Percentiles rank a stretch among this genome's conserved stretches.
Conservation (phyloP, 345 rosid genomes). For the Geranium rotundifolium region DNA sequence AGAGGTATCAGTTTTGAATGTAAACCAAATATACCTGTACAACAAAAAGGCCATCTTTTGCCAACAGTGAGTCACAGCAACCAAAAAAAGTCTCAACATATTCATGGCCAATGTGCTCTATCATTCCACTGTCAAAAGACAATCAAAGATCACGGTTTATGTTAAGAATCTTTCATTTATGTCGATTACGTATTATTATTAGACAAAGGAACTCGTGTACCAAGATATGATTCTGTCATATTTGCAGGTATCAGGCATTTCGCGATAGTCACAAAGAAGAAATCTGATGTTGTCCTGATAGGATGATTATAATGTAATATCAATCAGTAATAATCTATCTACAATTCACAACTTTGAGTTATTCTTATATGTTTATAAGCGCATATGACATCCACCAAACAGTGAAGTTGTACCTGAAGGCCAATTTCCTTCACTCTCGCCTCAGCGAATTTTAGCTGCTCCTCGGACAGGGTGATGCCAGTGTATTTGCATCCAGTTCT, state of each 20-base stretch:
- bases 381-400: no score
- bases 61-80: conserved; percentile 62
- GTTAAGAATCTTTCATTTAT: not conserved
- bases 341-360: no score
- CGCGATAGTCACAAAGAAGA: conserved; percentile 69
- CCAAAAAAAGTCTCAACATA: conserved; percentile 73
- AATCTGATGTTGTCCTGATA: conserved; percentile 51
- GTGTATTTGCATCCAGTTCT: conserved; percentile 84
- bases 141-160: conserved; percentile 3
- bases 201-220: conserved; percentile 21
- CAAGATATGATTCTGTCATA: conserved; percentile 82
- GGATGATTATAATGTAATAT: no score
- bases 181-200: not conserved
- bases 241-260: conserved; percentile 37
- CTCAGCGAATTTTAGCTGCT: conserved; percentile 67
- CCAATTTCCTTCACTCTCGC: conserved; percentile 74
- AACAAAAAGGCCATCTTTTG: conserved; percentile 65
- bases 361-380: no score
- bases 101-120: conserved; percentile 89
- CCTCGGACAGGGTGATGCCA: conserved; percentile 66
- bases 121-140: conserved; percentile 55
- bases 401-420: conserved; percentile 40
- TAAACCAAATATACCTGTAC: conserved; percentile 42
- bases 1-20: no score
- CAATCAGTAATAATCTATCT: no score